A percentile compares a stretch with the other conserved stretches of the same genome.
Evolutionary conservation across 78 protist species (phyloP).

Genomic region (Cyanophora paradoxa): DNA sequence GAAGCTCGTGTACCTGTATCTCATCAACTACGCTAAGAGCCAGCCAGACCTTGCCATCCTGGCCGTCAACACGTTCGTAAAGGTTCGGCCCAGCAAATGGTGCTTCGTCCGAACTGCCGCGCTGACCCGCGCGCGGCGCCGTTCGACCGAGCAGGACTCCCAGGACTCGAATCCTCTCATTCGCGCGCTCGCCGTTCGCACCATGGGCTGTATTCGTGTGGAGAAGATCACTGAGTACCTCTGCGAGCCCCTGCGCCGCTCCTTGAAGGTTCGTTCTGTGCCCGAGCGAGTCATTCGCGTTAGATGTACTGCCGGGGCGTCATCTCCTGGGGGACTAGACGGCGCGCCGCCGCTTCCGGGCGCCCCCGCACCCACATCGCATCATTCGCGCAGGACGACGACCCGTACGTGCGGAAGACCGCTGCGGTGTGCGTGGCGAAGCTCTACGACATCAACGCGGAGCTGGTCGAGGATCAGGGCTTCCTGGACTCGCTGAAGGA

Average conservation of each 20-base stretch:
- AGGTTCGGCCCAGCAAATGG: too few relatives aligned
- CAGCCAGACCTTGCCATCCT: constrained; percentile 96
- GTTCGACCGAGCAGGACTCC: constrained; percentile 76
- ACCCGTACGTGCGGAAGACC: constrained; percentile 97
- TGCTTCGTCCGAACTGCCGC: background rate
- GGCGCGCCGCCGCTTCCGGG: too few relatives aligned
- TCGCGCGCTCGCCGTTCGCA: constrained; percentile 97
- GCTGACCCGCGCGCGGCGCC: too few relatives aligned
- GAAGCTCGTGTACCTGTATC: constrained; percentile 97
- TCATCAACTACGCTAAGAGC: constrained; percentile 94
- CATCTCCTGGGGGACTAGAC: too few relatives aligned
- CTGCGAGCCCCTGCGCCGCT: constrained; percentile 79
- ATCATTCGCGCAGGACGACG: too few relatives aligned
- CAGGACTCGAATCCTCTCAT: constrained; percentile 88
- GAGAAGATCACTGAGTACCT: constrained; percentile 86
- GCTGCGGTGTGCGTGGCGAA: constrained; percentile 98
- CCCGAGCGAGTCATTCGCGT: too few relatives aligned
- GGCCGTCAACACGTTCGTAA: constrained; percentile 94
- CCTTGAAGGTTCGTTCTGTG: constrained; percentile 57
- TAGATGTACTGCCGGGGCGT: too few relatives aligned
- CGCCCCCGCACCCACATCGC: too few relatives aligned
- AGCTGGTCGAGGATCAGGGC: constrained; percentile 84
- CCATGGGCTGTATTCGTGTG: constrained; percentile 98
- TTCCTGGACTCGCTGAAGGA: constrained; percentile 80
- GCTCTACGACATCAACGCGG: constrained; percentile 87